Conservation (phyloP, 306 rosid species). For the Fragaria vesca region DNA sequence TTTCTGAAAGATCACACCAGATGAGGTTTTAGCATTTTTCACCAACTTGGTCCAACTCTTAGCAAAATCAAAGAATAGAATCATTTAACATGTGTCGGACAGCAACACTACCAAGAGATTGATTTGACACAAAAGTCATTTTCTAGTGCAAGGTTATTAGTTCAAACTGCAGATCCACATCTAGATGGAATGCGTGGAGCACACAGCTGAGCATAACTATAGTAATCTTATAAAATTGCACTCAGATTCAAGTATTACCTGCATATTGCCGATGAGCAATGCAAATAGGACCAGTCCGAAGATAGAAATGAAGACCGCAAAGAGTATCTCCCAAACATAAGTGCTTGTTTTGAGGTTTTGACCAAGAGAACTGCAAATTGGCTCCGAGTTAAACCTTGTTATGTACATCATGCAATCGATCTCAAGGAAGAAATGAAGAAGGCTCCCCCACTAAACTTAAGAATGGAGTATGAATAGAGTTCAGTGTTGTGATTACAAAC, state of each 20-base stretch:
- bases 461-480: neutral
- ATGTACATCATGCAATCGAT: neutral
- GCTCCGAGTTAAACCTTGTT: neutral
- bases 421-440: neutral
- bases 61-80: neutral
- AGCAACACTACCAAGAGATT: neutral
- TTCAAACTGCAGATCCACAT: neutral
- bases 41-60: neutral
- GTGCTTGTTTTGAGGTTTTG: slow-evolving; percentile 76
- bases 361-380: slow-evolving; percentile 68
- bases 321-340: slow-evolving; percentile 48
- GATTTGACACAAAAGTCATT: neutral
- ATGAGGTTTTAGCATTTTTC: neutral
- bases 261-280: slow-evolving; percentile 85
- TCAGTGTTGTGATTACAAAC: slow-evolving; percentile 29
- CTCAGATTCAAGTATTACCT: slow-evolving; percentile 44
- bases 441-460: neutral
- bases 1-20: slow-evolving; percentile 47
- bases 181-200: neutral
- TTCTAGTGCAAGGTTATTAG: neutral
- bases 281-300: slow-evolving; percentile 76
- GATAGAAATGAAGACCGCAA: slow-evolving; percentile 64
- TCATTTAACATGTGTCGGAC: neutral
- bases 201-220: neutral
- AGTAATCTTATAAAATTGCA: neutral